phyloP scores from a whole-genome alignment of 2,329 filamentous ascomycete species.

The Pestalotiopsis sp. region DNA sequence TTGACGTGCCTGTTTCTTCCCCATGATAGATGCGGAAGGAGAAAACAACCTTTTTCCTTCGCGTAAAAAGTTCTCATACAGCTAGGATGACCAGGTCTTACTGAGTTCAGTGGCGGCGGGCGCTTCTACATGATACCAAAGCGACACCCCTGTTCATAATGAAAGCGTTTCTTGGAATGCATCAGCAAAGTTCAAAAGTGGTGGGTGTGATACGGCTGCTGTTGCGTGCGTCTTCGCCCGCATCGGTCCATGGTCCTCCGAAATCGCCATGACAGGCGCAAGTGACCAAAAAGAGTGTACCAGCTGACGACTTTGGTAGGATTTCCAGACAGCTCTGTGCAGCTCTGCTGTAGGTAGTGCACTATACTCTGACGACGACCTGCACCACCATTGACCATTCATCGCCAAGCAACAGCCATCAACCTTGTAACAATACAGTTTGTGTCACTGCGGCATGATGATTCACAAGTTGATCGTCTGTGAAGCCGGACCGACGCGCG shows the following conservation, averaged over 20 bases:
- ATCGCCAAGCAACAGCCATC: not conserved
- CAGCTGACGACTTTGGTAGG: not conserved
- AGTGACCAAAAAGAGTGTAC: not conserved
- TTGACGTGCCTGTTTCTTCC: not conserved
- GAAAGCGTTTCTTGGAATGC: not conserved
- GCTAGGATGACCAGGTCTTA: not conserved
- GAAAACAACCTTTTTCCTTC: conserved; percentile 2
- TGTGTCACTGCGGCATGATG: not conserved
- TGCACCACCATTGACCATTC: not conserved
- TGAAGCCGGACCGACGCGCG: not conserved
- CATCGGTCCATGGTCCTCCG: not conserved
- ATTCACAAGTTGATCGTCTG: not conserved
- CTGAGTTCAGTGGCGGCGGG: not conserved
- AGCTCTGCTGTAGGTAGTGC: not conserved
- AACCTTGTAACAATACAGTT: not conserved
- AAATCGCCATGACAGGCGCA: not conserved
- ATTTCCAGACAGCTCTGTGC: not conserved
- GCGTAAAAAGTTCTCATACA: conserved; percentile 1
- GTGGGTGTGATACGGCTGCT: conserved; percentile 1
- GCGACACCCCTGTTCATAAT: not conserved
- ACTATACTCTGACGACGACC: not conserved
- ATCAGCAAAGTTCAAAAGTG: not conserved
- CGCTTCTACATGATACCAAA: not conserved
- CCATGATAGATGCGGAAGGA: conserved; percentile 1
- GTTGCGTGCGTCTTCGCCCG: not conserved